A percentile compares a stretch with the other conserved stretches of the same genome.
Evolutionary conservation across 1,284 basidiomycete species (phyloP).

Genomic region (Apiotrichum brassicae): DNA sequence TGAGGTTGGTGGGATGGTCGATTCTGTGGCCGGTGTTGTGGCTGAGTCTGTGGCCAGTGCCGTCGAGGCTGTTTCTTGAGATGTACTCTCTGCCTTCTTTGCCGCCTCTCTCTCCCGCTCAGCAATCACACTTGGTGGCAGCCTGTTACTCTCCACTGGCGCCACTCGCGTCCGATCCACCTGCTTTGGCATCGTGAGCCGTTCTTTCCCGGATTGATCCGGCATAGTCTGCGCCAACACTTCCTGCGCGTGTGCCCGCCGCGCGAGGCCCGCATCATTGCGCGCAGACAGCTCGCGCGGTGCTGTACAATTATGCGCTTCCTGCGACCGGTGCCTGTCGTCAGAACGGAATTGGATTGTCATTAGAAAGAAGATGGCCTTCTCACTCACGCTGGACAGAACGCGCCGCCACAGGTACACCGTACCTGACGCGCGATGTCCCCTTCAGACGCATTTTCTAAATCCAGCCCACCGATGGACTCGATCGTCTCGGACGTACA

Average conservation of each 20-base stretch:
- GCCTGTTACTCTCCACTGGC: conserved; percentile 16
- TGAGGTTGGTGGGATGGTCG: too few species aligned
- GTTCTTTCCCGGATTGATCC: conserved; percentile 12
- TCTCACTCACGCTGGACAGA: conserved; percentile 31
- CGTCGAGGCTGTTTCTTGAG: too few species aligned
- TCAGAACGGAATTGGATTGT: background rate
- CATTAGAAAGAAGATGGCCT: too few species aligned
- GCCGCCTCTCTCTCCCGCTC: background rate
- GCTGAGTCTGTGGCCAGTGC: background rate
- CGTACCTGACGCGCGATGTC: conserved; percentile 29
- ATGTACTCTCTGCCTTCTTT: background rate
- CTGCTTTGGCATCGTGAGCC: conserved; percentile 26
- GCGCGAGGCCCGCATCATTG: conserved; percentile 22
- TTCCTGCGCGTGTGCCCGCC: conserved; percentile 24
- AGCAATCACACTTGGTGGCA: conserved; percentile 17
- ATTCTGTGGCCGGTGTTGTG: background rate
- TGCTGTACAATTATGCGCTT: conserved; percentile 29
- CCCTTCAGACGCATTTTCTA: conserved; percentile 1
- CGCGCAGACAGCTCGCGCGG: conserved; percentile 25
- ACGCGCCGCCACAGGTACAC: conserved; percentile 33
- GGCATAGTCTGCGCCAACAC: conserved; percentile 33
- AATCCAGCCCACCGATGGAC: conserved; percentile 25
- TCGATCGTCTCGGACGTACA: conserved; percentile 35
- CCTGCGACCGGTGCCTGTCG: conserved; percentile 29
- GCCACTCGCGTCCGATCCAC: conserved; percentile 13